Conservation (phyloP, 1,139 yeast genomes). For the Geotrichum macrosporum region DNA sequence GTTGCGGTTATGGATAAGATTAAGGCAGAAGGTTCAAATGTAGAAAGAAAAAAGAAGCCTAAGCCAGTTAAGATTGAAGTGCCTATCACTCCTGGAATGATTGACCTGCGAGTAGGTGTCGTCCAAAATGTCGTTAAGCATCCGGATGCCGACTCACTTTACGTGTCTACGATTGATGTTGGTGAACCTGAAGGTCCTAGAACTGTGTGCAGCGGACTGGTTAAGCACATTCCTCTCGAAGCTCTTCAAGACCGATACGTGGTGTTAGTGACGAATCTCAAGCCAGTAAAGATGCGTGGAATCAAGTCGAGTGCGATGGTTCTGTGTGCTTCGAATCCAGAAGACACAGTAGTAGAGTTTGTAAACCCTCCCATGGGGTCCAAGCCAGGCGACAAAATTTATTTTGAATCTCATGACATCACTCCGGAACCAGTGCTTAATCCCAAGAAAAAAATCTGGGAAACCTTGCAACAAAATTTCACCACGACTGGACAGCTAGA, state of each 20-base stretch:
- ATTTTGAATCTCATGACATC: slow-evolving; percentile 80
- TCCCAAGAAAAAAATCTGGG: slow-evolving; percentile 98
- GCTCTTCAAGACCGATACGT: slow-evolving; percentile 78
- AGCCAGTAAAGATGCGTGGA: slow-evolving; percentile 92
- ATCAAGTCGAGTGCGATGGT: slow-evolving; percentile 96
- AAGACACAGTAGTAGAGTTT: slow-evolving; percentile 69
- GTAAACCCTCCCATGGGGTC: slow-evolving; percentile 92
- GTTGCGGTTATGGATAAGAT: slow-evolving; percentile 32
- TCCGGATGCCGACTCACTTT: slow-evolving; percentile 95
- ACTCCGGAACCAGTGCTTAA: slow-evolving; percentile 84
- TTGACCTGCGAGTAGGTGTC: slow-evolving; percentile 93
- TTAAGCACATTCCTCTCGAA: slow-evolving; percentile 68
- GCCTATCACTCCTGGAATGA: slow-evolving; percentile 71
- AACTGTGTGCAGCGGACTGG: slow-evolving; percentile 97
- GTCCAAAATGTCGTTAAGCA: slow-evolving; percentile 94
- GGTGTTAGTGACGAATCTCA: slow-evolving; percentile 79
- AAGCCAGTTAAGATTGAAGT: slow-evolving; percentile 50
- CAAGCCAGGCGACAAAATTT: slow-evolving; percentile 91
- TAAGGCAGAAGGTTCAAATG: slow-evolving; percentile 54
- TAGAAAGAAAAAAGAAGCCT: slow-evolving; percentile 47
- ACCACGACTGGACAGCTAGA: slow-evolving; percentile 70
- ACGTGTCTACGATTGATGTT: slow-evolving; percentile 91
- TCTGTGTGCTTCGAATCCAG: slow-evolving; percentile 76
- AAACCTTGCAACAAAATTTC: slow-evolving; percentile 85
- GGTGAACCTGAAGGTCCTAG: slow-evolving; percentile 97